Base-by-base conservation (phyloP, 2,329 filamentous ascomycete species). In the Sodiomyces alkalinus region DNA sequence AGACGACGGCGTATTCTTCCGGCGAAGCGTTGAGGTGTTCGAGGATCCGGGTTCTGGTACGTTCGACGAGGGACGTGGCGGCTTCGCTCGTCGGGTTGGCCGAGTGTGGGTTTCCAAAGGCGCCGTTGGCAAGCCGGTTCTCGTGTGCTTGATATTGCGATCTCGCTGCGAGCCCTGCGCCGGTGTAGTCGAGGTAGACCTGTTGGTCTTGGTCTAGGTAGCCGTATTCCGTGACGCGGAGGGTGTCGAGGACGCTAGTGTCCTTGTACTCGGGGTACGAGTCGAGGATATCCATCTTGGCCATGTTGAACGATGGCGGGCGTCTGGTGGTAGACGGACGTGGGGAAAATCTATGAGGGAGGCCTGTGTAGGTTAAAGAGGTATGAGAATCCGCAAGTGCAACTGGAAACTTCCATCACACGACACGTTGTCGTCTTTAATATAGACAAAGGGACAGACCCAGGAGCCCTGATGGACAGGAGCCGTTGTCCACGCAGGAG, bases 41-140 rank as follows among this genome's bases (percentile, higher is more conserved):
- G 3, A 58, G 39, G 1, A 58, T 40, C 3, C 48, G 39, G 1
- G 39, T 35, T 2, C 52, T 39, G 0, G 54, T 41, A 10, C 35
- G 21, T 7, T 54, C 47, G 6, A 57, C 41, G 4, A 48, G 38
- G 7, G 36, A 34, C 1, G 51, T 58, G 9, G 53, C 43, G 0
- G 44, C 43, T 23, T 41, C 43, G 27, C 48, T 52, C 2, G 54
- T 50, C 1, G 53, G 52, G 35, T 49, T 57, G 19, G 35, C 32
- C 5, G 52, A 56, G 41, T 58, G 55, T 2, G 55, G 55, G 40
- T 58, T 58, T 31, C 55, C 55, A 15, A 47, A 51, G 13, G 53
- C 33, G 3, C 35, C 37, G n/a, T 28, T 26, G 7, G 39, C 29
- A 4, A 54, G 37, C 1, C 52, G 51, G 13, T 35, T 32, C 6